Conservation (phyloP, 345 rosid species). For the Hirschfeldia incana region DNA sequence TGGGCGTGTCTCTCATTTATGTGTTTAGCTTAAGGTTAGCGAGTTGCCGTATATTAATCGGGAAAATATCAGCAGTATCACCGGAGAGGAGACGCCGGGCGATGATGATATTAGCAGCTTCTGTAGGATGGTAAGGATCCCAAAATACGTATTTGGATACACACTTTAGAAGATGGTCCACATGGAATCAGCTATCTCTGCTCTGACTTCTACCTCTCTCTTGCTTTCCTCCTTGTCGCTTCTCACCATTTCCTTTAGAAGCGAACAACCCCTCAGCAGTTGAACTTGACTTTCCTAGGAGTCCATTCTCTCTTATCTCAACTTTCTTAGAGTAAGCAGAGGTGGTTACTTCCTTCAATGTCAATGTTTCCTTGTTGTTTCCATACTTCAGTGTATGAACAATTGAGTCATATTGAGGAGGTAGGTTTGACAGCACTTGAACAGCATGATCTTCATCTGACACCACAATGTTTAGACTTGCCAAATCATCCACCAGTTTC, state of each 20-base stretch:
- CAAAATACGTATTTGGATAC: slow-evolving; percentile 43
- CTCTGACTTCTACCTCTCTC: too few species aligned
- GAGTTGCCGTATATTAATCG: slow-evolving; percentile 46
- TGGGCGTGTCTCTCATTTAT: background rate
- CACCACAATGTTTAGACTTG: background rate
- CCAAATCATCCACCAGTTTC: background rate
- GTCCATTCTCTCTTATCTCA: too few species aligned
- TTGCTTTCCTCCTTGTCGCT: too few species aligned
- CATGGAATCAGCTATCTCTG: slow-evolving; percentile 62
- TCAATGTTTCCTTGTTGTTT: background rate
- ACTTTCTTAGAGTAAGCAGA: too few species aligned
- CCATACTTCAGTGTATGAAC: background rate
- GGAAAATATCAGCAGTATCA: slow-evolving; percentile 35
- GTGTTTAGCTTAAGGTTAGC: slow-evolving; percentile 6
- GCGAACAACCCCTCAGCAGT: too few species aligned
- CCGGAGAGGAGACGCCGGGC: slow-evolving; percentile 43
- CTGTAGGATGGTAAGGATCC: slow-evolving; percentile 48
- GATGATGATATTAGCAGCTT: slow-evolving; percentile 32
- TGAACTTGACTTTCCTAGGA: too few species aligned
- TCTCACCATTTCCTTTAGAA: too few species aligned
- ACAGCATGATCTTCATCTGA: background rate
- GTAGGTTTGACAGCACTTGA: background rate
- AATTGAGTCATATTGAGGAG: background rate
- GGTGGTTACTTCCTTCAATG: background rate
- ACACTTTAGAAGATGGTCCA: slow-evolving; percentile 29